Conservation (phyloP, 225 moss, liverwort and hornwort species). For the Climacium dendroides region DNA sequence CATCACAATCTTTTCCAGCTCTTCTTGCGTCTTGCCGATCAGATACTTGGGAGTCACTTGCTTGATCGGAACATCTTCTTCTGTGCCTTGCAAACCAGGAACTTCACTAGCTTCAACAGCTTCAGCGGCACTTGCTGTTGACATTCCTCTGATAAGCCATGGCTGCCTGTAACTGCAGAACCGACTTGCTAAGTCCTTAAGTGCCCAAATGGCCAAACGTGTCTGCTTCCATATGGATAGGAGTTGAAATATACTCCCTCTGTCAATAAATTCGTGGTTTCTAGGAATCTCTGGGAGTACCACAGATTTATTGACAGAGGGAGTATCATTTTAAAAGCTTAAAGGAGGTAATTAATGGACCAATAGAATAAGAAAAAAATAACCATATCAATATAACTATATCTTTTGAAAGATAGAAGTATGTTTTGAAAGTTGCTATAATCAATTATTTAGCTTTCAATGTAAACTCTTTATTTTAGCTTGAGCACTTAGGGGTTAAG, state of each 20-base stretch:
- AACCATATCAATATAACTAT: background rate
- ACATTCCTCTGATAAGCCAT: slow-evolving; percentile 30
- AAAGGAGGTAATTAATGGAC: background rate
- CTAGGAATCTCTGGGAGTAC: too few relatives aligned
- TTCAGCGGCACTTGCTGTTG: slow-evolving; percentile 26
- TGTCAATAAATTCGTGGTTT: too few relatives aligned
- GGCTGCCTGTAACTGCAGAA: slow-evolving; percentile 18
- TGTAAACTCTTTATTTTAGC: background rate
- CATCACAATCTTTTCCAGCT: slow-evolving; percentile 51
- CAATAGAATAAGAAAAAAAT: background rate
- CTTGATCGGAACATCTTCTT: background rate
- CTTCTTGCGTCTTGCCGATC: slow-evolving; percentile 70
- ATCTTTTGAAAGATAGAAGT: background rate
- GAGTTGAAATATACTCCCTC: background rate
- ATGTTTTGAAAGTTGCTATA: background rate
- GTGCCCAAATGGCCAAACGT: background rate
- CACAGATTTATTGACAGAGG: too few relatives aligned
- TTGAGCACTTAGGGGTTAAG: background rate
- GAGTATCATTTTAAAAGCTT: background rate
- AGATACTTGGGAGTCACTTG: slow-evolving; percentile 31
- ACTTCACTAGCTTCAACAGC: background rate
- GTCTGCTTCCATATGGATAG: background rate
- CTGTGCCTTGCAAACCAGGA: background rate
- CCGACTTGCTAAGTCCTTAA: background rate
- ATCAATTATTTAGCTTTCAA: background rate